These are phyloP conservation scores for Rhodocollybia butyracea DNA, from an alignment of 768 basidiomycete species.

Conservation along the genomic window DNA sequence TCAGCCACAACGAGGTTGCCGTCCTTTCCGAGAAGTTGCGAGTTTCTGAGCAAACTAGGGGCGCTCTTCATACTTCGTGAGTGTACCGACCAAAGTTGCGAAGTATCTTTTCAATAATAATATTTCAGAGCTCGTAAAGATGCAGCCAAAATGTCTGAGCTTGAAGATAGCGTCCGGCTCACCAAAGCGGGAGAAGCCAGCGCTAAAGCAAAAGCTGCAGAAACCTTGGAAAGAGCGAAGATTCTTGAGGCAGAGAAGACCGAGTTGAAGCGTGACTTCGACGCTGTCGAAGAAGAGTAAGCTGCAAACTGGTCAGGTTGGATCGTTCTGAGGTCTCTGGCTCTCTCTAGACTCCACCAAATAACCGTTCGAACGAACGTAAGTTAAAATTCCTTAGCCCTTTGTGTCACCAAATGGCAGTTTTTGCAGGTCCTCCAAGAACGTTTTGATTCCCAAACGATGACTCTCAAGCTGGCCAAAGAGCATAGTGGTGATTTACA, in stretches of 20 bases:
- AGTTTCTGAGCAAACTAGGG: background rate
- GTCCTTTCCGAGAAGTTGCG: background rate
- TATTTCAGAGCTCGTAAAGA: background rate
- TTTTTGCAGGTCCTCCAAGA: constrained; percentile 48
- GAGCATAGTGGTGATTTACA: constrained; percentile 52
- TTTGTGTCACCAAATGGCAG: background rate
- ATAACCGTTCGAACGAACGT: background rate
- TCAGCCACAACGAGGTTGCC: background rate
- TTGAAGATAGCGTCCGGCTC: background rate
- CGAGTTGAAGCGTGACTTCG: constrained; percentile 15
- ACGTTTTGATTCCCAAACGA: constrained; percentile 54
- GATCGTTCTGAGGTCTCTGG: background rate
- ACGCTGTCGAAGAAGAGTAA: constrained; percentile 24
- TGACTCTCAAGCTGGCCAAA: constrained; percentile 50
- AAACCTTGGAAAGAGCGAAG: constrained; percentile 2
- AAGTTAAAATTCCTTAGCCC: background rate
- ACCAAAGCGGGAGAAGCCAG: background rate
- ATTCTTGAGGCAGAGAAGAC: constrained; percentile 14
- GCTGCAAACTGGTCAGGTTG: background rate
- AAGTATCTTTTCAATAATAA: background rate
- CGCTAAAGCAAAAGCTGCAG: background rate
- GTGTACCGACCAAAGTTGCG: background rate
- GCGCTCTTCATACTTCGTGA: background rate
- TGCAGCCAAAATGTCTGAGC: constrained; percentile 3
- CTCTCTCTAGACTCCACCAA: background rate